phyloP scores from a whole-genome alignment of 352 stramenopile species.

The Globisporangium lucens region DNA sequence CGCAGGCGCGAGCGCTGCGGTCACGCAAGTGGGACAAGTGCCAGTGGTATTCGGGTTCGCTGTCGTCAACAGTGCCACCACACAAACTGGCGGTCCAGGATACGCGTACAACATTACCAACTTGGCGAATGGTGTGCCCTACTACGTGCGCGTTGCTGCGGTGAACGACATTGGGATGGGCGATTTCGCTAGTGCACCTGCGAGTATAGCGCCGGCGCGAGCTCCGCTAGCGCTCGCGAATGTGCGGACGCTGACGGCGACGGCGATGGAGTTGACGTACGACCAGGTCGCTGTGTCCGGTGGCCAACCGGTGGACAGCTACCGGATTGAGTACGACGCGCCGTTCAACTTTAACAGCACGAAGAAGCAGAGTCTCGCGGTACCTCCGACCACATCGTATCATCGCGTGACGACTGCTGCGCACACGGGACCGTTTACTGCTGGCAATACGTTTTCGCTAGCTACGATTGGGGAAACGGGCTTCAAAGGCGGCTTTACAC shows the following conservation, averaged over 20 bases:
- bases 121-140: slow-evolving; percentile 51
- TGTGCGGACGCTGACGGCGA: slow-evolving; percentile 33
- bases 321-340: slow-evolving; percentile 51
- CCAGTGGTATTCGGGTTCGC: slow-evolving; percentile 39
- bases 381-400: slow-evolving; percentile 38
- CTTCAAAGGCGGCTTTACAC: slow-evolving; percentile 46
- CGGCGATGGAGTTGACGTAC: slow-evolving; percentile 48
- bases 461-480: slow-evolving; percentile 40
- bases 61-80: slow-evolving; percentile 20
- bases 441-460: slow-evolving; percentile 64
- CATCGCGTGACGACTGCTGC: slow-evolving; percentile 68
- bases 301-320: slow-evolving; percentile 50
- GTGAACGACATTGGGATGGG: slow-evolving; percentile 82
- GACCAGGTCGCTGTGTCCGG: slow-evolving; percentile 61
- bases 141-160: slow-evolving; percentile 81
- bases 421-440: slow-evolving; percentile 59
- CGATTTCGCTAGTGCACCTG: slow-evolving; percentile 37
- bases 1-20: slow-evolving; percentile 27
- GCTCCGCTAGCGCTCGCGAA: slow-evolving; percentile 50
- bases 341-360: slow-evolving; percentile 29
- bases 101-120: slow-evolving; percentile 55
- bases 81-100: slow-evolving; percentile 1
- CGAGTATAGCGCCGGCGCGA: slow-evolving; percentile 42
- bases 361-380: slow-evolving; percentile 14
- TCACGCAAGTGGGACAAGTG: slow-evolving; percentile 23